These are phyloP conservation scores for Rhizopus arrhizus DNA, from an alignment of 371 early-diverging fungal genomes.

Conservation along the genomic window DNA sequence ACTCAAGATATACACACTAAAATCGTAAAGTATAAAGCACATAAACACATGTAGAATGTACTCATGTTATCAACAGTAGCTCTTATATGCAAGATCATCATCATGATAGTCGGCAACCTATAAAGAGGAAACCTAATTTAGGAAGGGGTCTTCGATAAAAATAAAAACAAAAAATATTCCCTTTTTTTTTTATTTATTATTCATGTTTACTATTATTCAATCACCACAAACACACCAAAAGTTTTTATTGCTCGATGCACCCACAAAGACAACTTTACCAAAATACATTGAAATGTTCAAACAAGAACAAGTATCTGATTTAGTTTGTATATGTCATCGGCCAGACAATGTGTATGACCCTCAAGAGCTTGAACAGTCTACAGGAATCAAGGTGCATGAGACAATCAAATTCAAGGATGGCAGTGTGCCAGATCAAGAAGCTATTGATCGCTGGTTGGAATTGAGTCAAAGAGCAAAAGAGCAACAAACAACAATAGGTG, in stretches of 20 bases:
- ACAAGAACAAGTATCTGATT: conserved; percentile 50
- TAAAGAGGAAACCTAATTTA: neutral
- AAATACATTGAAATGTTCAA: conserved; percentile 51
- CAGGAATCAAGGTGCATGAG: conserved; percentile 59
- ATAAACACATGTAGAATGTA: too few species aligned
- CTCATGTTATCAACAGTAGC: neutral
- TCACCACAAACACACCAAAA: conserved; percentile 32
- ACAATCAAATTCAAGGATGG: conserved; percentile 68
- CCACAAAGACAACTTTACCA: conserved; percentile 48
- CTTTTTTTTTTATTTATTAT: conserved; percentile 1
- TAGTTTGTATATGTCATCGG: conserved; percentile 62
- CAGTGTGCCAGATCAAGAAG: conserved; percentile 44
- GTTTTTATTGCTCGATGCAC: conserved; percentile 71
- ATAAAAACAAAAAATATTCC: neutral
- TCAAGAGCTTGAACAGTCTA: conserved; percentile 35
- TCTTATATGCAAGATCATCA: neutral
- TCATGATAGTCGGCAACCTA: neutral
- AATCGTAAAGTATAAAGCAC: conserved; percentile 39
- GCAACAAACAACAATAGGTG: conserved; percentile 50
- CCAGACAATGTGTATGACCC: conserved; percentile 55
- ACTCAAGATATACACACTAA: conserved; percentile 67
- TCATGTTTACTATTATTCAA: conserved; percentile 31
- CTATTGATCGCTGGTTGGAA: conserved; percentile 44
- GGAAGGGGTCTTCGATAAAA: conserved; percentile 19
- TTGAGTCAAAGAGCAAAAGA: conserved; percentile 40